These are phyloP conservation scores for Fraxinus xanthoxyloides DNA, from an alignment of 305 asterid genomes.

Conservation along the genomic window DNA sequence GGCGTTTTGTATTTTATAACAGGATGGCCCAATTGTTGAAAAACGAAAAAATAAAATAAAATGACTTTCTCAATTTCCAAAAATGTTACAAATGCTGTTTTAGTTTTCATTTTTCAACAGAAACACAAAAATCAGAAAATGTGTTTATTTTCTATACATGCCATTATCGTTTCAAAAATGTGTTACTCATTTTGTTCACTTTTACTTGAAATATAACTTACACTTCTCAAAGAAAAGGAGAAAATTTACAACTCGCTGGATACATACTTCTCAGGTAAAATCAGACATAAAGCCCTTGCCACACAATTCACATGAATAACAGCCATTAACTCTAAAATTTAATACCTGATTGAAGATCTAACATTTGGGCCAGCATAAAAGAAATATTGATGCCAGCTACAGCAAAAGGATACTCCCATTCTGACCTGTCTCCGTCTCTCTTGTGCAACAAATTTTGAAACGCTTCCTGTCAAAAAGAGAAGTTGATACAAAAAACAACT, in stretches of 20 bases:
- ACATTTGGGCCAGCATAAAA: constrained; percentile 89
- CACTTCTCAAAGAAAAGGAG: not conserved
- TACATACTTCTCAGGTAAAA: not conserved
- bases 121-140: not conserved
- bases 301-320: not conserved
- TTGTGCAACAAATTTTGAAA: constrained; percentile 76
- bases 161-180: not conserved
- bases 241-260: not conserved
- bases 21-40: too few species aligned
- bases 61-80: not conserved
- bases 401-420: constrained; percentile 99
- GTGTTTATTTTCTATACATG: not conserved
- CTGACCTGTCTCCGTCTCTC: constrained; percentile 81
- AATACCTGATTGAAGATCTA: constrained; percentile 84
- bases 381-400: constrained; percentile 96
- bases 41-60: too few species aligned
- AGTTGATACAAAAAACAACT: not conserved
- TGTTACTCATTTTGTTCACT: not conserved
- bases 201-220: not conserved
- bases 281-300: not conserved
- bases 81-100: not conserved
- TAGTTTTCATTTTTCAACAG: not conserved
- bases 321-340: not conserved
- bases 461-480: constrained; percentile 49
- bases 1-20: too few species aligned